These are phyloP conservation scores for Saksenaea oblongispora DNA, from an alignment of 371 early-diverging fungal species.

Conservation along the genomic window DNA sequence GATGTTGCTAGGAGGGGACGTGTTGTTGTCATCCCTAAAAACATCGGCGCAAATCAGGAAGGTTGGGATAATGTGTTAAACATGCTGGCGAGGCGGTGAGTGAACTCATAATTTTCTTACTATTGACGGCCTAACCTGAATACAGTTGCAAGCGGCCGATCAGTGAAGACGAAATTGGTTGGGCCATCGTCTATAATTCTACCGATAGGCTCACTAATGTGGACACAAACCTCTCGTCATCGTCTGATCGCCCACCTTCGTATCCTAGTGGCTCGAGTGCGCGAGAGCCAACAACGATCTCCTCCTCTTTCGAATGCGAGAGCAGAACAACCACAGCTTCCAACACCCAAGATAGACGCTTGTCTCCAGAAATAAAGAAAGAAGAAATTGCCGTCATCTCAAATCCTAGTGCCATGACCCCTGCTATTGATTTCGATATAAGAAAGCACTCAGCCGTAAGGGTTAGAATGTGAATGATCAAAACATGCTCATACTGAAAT, in stretches of 20 bases:
- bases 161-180: constrained; percentile 1
- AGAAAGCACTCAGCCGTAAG: no score
- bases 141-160: constrained; percentile 5
- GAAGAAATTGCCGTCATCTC: not conserved
- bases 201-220: not conserved
- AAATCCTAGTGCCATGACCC: no score
- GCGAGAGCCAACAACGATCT: no score
- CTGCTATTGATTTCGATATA: no score
- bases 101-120: not conserved
- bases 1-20: not conserved
- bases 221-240: not conserved
- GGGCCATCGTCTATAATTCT: constrained; percentile 11
- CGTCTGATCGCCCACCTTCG: not conserved
- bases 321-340: no score
- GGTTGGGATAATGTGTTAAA: not conserved
- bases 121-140: not conserved
- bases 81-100: not conserved
- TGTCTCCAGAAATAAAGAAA: not conserved
- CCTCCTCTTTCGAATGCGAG: no score
- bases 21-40: not conserved
- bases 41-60: not conserved
- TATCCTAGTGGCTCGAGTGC: no score
- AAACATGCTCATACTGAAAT: no score
- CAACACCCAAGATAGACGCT: no score
- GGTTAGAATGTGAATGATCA: no score